phyloP scores from a whole-genome alignment of 2,329 filamentous ascomycete genomes.

The Alternaria rosae region DNA sequence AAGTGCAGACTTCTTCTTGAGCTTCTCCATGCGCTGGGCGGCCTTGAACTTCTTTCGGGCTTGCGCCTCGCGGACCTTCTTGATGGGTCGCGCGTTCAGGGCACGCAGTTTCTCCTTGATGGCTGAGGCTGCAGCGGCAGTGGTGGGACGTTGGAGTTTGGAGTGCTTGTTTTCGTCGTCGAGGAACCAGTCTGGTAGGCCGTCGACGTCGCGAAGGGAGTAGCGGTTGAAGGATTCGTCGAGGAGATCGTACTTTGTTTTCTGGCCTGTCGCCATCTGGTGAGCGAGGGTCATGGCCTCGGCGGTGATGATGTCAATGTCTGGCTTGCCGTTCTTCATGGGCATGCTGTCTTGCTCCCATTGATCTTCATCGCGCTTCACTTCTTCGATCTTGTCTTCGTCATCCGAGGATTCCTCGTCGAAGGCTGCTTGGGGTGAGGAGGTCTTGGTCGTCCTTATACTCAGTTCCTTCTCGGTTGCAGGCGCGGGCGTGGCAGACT shows the following conservation, averaged over 20 bases:
- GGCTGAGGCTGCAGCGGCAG: constrained; percentile 84
- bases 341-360: constrained; percentile 74
- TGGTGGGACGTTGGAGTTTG: constrained; percentile 85
- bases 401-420: constrained; percentile 49
- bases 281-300: constrained; percentile 99
- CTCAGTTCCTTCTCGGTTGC: constrained; percentile 22
- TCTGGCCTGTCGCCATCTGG: constrained; percentile 85
- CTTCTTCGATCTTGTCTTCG: constrained; percentile 66
- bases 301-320: constrained; percentile 98
- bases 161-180: constrained; percentile 90
- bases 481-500: constrained; percentile 12
- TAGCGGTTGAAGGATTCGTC: constrained; percentile 96
- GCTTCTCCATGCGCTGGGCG: constrained; percentile 87
- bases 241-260: constrained; percentile 77
- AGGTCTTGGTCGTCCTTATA: constrained; percentile 29
- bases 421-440: constrained; percentile 30
- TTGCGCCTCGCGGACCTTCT: constrained; percentile 97
- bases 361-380: constrained; percentile 63
- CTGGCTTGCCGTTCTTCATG: constrained; percentile 69
- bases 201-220: constrained; percentile 87
- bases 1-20: constrained; percentile 95
- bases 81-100: constrained; percentile 94
- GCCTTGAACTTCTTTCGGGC: constrained; percentile 97
- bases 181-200: constrained; percentile 96
- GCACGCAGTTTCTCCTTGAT: constrained; percentile 95